Evolutionary conservation across 352 stramenopile species (phyloP).

Genomic region (Phytophthora sojae): DNA sequence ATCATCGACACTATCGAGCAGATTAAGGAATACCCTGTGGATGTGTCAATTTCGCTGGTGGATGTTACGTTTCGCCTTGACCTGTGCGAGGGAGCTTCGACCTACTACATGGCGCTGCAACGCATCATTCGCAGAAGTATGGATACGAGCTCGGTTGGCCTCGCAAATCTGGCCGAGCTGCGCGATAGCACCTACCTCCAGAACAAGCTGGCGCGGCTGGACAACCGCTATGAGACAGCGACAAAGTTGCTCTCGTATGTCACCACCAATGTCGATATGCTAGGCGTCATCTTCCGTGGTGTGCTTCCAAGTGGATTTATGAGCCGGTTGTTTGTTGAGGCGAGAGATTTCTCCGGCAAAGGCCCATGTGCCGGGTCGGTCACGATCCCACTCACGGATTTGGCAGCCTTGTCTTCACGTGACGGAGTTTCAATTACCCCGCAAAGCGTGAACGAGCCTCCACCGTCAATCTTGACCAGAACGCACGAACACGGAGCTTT

Average conservation of each 20-base stretch:
- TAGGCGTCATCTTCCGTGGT: conserved; percentile 67
- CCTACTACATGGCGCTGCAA: conserved; percentile 67
- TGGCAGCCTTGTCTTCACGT: conserved; percentile 36
- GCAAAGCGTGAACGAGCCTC: conserved; percentile 3
- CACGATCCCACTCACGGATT: conserved; percentile 65
- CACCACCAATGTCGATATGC: conserved; percentile 68
- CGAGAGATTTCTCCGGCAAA: conserved; percentile 68
- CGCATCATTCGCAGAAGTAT: conserved; percentile 75
- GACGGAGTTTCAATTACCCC: conserved; percentile 23
- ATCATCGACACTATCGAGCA: conserved; percentile 61
- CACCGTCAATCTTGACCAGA: conserved; percentile 23
- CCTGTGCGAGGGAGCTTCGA: conserved; percentile 59
- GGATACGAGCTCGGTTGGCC: conserved; percentile 63
- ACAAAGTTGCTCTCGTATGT: conserved; percentile 63
- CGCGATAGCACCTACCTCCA: conserved; percentile 67
- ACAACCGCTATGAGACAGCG: conserved; percentile 63
- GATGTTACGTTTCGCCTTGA: conserved; percentile 75
- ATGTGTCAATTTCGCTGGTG: conserved; percentile 71
- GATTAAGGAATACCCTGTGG: conserved; percentile 74
- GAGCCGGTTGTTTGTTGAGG: conserved; percentile 64
- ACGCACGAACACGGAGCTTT: conserved; percentile 69
- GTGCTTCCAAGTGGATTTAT: conserved; percentile 59
- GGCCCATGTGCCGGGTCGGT: conserved; percentile 66
- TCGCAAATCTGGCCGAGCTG: conserved; percentile 64
- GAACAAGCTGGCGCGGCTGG: conserved; percentile 57